Percentiles rank a stretch among this genome's conserved stretches.
Evolutionary conservation across 1,139 yeast genomes (phyloP).

Genomic region (Waltiozyma sp.): DNA sequence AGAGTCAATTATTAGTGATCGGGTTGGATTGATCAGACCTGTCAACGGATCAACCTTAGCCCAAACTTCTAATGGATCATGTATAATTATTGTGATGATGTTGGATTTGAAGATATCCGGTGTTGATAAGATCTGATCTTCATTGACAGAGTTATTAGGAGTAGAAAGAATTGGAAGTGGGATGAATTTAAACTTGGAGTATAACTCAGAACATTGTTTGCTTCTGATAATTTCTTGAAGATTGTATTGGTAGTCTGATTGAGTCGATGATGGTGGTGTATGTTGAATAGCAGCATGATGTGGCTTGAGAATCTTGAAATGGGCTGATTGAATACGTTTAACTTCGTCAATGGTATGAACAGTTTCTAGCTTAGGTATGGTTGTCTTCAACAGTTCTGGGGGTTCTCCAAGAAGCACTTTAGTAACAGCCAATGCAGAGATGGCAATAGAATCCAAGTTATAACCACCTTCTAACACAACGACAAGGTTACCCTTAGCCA

Average conservation of each 20-base stretch:
- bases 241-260: slow-evolving; percentile 27
- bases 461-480: slow-evolving; percentile 96
- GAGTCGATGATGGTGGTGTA: slow-evolving; percentile 8
- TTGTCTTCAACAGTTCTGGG: slow-evolving; percentile 44
- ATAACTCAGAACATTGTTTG: slow-evolving; percentile 51
- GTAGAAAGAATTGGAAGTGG: slow-evolving; percentile 55
- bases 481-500: slow-evolving; percentile 81
- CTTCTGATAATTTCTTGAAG: slow-evolving; percentile 65
- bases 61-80: slow-evolving; percentile 93
- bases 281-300: slow-evolving; percentile 33
- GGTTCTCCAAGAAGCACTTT: slow-evolving; percentile 91
- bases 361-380: slow-evolving; percentile 63
- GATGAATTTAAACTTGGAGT: slow-evolving; percentile 47
- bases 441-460: slow-evolving; percentile 81
- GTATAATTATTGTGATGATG: slow-evolving; percentile 60
- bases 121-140: slow-evolving; percentile 68
- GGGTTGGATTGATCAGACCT: slow-evolving; percentile 65
- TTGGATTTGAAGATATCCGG: slow-evolving; percentile 57
- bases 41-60: slow-evolving; percentile 72
- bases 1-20: slow-evolving; percentile 59
- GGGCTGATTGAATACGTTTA: slow-evolving; percentile 65
- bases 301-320: slow-evolving; percentile 82
- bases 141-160: slow-evolving; percentile 32
- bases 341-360: slow-evolving; percentile 85
- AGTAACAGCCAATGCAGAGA: slow-evolving; percentile 85